Evolutionary conservation across 2,329 filamentous ascomycete genomes (phyloP), one percentile per base, ranked within the genome.

Genomic region (Calonectria hawksworthii): DNA sequence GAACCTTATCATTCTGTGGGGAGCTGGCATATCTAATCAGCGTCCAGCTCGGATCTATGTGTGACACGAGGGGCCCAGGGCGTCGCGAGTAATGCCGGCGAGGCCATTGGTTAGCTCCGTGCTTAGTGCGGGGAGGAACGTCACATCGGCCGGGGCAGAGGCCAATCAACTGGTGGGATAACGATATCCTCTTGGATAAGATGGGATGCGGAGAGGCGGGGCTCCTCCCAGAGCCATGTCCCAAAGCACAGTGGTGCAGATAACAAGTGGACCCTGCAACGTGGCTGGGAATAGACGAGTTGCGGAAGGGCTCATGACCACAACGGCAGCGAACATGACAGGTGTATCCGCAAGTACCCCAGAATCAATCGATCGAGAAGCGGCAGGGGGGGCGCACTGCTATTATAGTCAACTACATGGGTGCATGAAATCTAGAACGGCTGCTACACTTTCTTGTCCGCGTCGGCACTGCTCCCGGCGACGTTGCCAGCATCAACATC

Each of bases 151-250:
- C 11, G 56, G 18, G 44, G 21, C 11, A 10, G 54, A 59, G 30
- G 23, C 65, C 65, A 73, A 73, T 73, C 26, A 68, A 9, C n/a
- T 38, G n/a, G n/a, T 14, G 50, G 56, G 71, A 73, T 73, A 69
- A 68, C 47, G 56, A 52, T 69, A 69, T 59, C 47, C 30, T 26
- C 44, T 65, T 64, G 44, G 56, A 73, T 59, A 50, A 32, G 44
- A 65, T 47, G 34, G 7, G 36, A 59, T 59, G 69, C 61, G 69
- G 69, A 66, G 61, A 47, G 69, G 71, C 41, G 71, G 71, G 32
- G 71, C 71, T 68, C 71, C 71, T 68, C 71, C 71, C 64, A 50
- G 36, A n/a, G 30, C 44, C 23, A 54, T 38, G 21, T 44, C 51
- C 50, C 50, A 32, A 56, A 54, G 23, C 11, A 47, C 18, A 34